Evolutionary conservation across 2,329 filamentous ascomycete species (phyloP), one percentile per base, ranked within the genome.

Genomic region (Alternaria incomplexa): DNA sequence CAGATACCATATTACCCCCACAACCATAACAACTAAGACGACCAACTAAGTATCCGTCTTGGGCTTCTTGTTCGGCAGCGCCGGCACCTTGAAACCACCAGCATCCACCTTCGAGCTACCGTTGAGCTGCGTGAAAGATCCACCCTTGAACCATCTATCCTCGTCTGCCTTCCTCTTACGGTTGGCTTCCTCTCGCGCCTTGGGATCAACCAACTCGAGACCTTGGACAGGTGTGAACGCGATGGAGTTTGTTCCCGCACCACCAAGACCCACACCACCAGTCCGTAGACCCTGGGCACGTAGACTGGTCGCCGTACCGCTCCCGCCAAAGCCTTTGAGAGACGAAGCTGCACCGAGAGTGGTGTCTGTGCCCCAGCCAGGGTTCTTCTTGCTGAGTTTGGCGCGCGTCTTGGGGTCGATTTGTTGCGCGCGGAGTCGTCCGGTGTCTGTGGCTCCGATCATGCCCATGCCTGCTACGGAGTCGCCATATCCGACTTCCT

Each of bases 141-240:
- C 96, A 50, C 93, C 92, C 81, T 96, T 97, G 84, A 99, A 99
- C 91, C 93, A 99, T 40, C 93, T 86, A 77, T 98, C 95, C 77
- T 97, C 93, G 67, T 98, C 96, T 1, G 93, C 94, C 79, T 97
- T 96, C 67, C 93, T 86, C 84, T 98, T 98, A 72, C 93, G 87
- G 76, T 87, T 93, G 78, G 97, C 87, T 82, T 97, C 93, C 8
- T 93, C 92, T 71, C 93, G 90, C 61, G 92, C 88, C 83, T 96
- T 97, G 22, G 96, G 96, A 78, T 98, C 95, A 7, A 98, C 94
- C 12, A 99, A 87, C 83, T 99, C 95, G 43, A 99, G 85, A 2
- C 96, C 96, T 77, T 98, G 96, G 15, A 97, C 93, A 2, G 95
- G 93, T 3, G 94, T 97, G 75, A 99, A 99, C 0, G 94, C 92